A percentile compares a stretch with the other conserved stretches of the same genome.
Conservation (phyloP, 169 alveolate species). For the Plasmodium gonderi region DNA sequence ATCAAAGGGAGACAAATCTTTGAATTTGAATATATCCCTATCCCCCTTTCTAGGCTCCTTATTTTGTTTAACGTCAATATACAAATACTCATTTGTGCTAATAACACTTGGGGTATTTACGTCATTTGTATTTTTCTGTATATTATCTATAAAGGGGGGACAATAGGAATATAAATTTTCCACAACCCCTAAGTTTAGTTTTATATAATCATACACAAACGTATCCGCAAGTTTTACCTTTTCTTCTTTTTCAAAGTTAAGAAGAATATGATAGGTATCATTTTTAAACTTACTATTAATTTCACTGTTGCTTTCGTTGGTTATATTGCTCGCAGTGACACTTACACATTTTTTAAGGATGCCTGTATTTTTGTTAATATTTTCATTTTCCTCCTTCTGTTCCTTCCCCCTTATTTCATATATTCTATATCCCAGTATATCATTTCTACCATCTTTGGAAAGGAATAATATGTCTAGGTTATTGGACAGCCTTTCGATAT, state of each 20-base stretch:
- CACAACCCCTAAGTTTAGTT: constrained; percentile 54
- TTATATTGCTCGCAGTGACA: not conserved
- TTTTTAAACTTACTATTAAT: not conserved
- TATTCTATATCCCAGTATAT: constrained; percentile 47
- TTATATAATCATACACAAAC: constrained; percentile 37
- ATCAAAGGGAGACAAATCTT: constrained; percentile 79
- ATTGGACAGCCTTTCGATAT: not conserved
- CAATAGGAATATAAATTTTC: constrained; percentile 34
- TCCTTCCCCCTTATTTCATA: constrained; percentile 3
- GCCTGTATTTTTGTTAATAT: not conserved
- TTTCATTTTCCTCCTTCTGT: not conserved
- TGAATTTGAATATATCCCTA: constrained; percentile 25
- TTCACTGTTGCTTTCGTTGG: not conserved
- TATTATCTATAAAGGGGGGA: not conserved
- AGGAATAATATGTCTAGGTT: not conserved
- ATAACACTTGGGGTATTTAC: not conserved
- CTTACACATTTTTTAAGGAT: not conserved
- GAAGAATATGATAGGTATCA: not conserved
- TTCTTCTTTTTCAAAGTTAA: constrained; percentile 44
- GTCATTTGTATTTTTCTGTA: not conserved
- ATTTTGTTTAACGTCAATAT: too few relatives aligned
- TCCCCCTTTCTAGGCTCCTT: too few relatives aligned
- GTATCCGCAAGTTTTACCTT: constrained; percentile 1
- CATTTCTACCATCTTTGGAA: constrained; percentile 52
- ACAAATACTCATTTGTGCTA: not conserved